Base-by-base conservation (phyloP, 106 monocot species). In the Allium fistulosum region DNA sequence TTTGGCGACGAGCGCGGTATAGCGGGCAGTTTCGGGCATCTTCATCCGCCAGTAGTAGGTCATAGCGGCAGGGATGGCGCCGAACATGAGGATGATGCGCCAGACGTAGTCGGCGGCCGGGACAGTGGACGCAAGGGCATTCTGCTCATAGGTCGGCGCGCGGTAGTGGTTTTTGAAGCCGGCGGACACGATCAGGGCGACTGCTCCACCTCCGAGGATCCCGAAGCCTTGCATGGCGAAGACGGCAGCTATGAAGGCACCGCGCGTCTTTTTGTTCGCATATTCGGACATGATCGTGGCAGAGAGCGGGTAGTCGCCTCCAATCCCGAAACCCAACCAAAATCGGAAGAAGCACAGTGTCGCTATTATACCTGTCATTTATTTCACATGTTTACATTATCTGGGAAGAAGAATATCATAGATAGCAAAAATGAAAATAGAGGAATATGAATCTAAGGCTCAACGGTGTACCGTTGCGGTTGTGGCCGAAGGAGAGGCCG, bases 241-340 rank as follows among this genome's bases (percentile, higher is more conserved):
- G 13, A 91, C 91, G 49, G 87, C 91, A 52, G 91, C 91, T 37
- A 92, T 87, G 76, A 92, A 92, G 16, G 92, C 88, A 2, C 92
- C 92, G 13, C 88, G 37, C 37, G 37, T 37, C 37, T 37, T 37
- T 37, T 37, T 37, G 37, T 37, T 37, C 1, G 37, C 37, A 67
- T 88, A 88, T 72, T 88, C 85, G 2, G 88, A 88, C 88, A 88
- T 92, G 80, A 88, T 92, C 58, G 92, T 92, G 77, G 92, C 92
- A 49, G 87, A 87, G 57, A 87, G 80, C 0, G 91, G 91, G 64
- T 92, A 92, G 59, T 92, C 91, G 8, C 91, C 91, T 12, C 91
- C 91, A 69, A 92, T 92, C 59, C 91, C 91, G 69, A 91, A 91
- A 17, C 91, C 91, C 13, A 91, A 83, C 87, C 86, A 91, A 81